These are phyloP conservation scores for Dryas alaskensis DNA, from an alignment of 306 rosid species.

Conservation along the genomic window DNA sequence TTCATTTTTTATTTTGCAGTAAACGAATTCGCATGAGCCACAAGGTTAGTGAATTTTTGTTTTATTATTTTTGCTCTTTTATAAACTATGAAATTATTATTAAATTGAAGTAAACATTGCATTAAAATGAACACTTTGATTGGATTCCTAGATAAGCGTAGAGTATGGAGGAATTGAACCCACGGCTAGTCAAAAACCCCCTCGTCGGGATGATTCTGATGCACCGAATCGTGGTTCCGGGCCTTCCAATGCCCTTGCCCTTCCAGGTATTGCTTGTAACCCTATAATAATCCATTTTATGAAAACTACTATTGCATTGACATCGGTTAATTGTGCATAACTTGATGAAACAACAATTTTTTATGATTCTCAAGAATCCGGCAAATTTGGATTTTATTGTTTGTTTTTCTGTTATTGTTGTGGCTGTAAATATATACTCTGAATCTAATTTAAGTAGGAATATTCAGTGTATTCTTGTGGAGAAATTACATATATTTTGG, in stretches of 20 bases:
- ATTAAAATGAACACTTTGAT: background rate
- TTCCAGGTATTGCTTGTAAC: constrained; percentile 49
- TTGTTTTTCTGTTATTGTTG: no score
- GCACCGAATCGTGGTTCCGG: constrained; percentile 35
- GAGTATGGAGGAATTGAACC: constrained; percentile 72
- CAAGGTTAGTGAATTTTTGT: constrained; percentile 58
- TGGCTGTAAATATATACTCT: no score
- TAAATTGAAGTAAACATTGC: background rate
- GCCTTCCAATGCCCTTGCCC: constrained; percentile 67
- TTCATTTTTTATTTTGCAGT: constrained; percentile 37
- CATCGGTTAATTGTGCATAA: no score
- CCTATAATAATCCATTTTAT: no score
- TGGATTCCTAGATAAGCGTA: constrained; percentile 41
- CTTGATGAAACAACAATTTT: no score
- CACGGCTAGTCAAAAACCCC: constrained; percentile 38
- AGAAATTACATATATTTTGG: background rate
- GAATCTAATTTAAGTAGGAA: background rate
- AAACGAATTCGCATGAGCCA: constrained; percentile 62
- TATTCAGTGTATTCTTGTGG: background rate
- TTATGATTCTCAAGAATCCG: no score
- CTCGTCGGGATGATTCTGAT: constrained; percentile 36
- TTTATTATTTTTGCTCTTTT: background rate
- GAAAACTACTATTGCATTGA: no score
- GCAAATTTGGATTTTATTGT: no score
- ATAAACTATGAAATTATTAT: background rate